phyloP scores from a whole-genome alignment of 768 basidiomycete genomes.

The Tylopilus balloui region DNA sequence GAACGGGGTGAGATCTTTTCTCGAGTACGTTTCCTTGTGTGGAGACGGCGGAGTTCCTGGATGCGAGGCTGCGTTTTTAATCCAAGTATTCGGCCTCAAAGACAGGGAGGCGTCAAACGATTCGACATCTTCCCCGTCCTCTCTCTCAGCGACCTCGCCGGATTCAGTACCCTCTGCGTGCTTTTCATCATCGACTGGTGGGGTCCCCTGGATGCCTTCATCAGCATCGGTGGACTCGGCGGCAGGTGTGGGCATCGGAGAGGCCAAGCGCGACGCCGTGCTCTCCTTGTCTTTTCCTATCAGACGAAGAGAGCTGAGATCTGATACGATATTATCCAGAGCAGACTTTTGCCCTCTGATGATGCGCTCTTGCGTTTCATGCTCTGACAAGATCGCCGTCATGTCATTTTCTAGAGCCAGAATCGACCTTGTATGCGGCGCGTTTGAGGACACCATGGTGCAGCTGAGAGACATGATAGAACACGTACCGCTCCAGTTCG shows the following conservation, averaged over 20 bases:
- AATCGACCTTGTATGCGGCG: slow-evolving; percentile 50
- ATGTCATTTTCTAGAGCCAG: slow-evolving; percentile 72
- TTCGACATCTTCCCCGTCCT: slow-evolving; percentile 36
- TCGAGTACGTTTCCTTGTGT: slow-evolving; percentile 23
- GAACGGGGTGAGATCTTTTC: slow-evolving; percentile 19
- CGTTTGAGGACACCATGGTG: background rate
- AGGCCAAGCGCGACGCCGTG: slow-evolving; percentile 36
- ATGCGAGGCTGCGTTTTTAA: slow-evolving; percentile 33
- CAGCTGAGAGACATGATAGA: background rate
- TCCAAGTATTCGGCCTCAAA: slow-evolving; percentile 30
- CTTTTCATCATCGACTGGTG: slow-evolving; percentile 31
- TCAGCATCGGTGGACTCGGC: slow-evolving; percentile 35
- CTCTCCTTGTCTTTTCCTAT: slow-evolving; percentile 65
- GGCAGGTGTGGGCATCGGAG: slow-evolving; percentile 47
- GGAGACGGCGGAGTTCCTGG: slow-evolving; percentile 28
- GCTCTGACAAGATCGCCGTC: slow-evolving; percentile 65
- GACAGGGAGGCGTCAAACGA: slow-evolving; percentile 27
- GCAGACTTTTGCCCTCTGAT: slow-evolving; percentile 67
- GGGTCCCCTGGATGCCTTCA: slow-evolving; percentile 20
- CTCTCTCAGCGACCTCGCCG: slow-evolving; percentile 40
- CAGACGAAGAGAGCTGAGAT: slow-evolving; percentile 57
- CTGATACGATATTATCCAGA: slow-evolving; percentile 58
- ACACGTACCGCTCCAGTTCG: slow-evolving; percentile 71
- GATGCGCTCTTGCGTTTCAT: slow-evolving; percentile 64
- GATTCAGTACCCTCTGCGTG: slow-evolving; percentile 38